Evolutionary conservation across 768 basidiomycete species (phyloP), one percentile per base, ranked within the genome.

Genomic region (Russula sp.): DNA sequence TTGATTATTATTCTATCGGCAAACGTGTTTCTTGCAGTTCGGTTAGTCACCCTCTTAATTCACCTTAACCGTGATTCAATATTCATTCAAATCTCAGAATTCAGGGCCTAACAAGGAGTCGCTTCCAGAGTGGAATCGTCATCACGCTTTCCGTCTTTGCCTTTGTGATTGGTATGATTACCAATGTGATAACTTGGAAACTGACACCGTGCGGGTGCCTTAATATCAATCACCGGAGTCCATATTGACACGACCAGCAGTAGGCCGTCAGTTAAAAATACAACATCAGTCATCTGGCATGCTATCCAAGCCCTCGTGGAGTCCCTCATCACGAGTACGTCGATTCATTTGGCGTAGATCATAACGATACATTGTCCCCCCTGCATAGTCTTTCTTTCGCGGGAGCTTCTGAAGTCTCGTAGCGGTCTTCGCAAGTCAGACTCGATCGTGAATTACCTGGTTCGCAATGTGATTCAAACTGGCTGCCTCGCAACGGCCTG

Each of bases 291-390:
- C 35, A 4, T 35, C 58, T 31, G 50, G 40, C 39, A 53, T 7
- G n/a, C 18, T 11, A 2, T 32, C 6, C 50, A 59, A 52, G 58
- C 51, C 6, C 6, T 44, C 6, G 40, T 50, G 6, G 58, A 59
- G 27, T 34, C n/a, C 32, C 31, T 59, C 6, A 59, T 59, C 50
- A 52, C 50, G 27, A 4, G 58, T 48, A 53, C 31, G 58, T 59
- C 50, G 7, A 13, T 35, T 20, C 16, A 44, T 42, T 3, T 4
- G 39, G 5, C 10, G 10, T 42, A 0, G 16, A n/a, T 37, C 18
- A 27, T 2, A 20, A 10, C 6, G 32, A 53, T 11, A 45, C 18
- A 52, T 27, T 14, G 18, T 22, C 44, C 6, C 9, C 6, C 7
- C 6, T 32, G 18, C 18, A 7, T 35, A 59, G 58, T 35, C 16